A percentile compares a stretch with the other conserved stretches of the same genome.
Evolutionary conservation across 2,329 filamentous ascomycete species (phyloP).

Genomic region (Botrytis paeoniae): DNA sequence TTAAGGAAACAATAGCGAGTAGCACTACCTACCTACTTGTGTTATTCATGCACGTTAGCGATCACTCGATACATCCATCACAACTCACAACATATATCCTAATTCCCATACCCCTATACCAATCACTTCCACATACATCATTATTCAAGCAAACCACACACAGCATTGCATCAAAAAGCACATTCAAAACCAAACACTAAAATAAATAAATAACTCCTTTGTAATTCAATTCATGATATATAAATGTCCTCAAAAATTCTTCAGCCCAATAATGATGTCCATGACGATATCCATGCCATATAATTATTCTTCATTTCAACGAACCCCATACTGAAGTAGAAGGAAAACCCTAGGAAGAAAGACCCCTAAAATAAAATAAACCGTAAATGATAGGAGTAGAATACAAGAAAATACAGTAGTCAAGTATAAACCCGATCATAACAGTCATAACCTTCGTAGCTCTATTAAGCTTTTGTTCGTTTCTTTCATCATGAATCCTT

Average conservation of each 20-base stretch:
- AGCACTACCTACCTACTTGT: background rate
- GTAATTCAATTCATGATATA: slow-evolving; percentile 10
- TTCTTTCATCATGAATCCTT: slow-evolving; percentile 3
- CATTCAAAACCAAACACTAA: background rate
- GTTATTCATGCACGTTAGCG: background rate
- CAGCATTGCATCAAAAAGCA: background rate
- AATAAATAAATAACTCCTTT: background rate
- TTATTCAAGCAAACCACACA: background rate
- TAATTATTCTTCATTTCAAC: background rate
- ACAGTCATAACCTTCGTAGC: slow-evolving; percentile 19
- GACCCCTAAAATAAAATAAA: background rate
- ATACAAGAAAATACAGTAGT: slow-evolving; percentile 17
- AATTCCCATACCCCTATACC: too few species aligned
- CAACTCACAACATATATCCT: background rate
- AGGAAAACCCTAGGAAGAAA: slow-evolving; percentile 1
- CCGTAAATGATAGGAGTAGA: slow-evolving; percentile 19
- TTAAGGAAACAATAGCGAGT: too few species aligned
- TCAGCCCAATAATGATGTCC: background rate
- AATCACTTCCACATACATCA: background rate
- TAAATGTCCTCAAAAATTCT: background rate
- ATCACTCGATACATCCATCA: background rate
- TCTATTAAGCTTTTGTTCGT: slow-evolving; percentile 19
- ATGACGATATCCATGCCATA: background rate
- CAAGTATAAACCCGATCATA: slow-evolving; percentile 20
- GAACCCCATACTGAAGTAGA: background rate